Conservation (phyloP, 371 early-diverging fungal species). For the Mortierella sp. region DNA sequence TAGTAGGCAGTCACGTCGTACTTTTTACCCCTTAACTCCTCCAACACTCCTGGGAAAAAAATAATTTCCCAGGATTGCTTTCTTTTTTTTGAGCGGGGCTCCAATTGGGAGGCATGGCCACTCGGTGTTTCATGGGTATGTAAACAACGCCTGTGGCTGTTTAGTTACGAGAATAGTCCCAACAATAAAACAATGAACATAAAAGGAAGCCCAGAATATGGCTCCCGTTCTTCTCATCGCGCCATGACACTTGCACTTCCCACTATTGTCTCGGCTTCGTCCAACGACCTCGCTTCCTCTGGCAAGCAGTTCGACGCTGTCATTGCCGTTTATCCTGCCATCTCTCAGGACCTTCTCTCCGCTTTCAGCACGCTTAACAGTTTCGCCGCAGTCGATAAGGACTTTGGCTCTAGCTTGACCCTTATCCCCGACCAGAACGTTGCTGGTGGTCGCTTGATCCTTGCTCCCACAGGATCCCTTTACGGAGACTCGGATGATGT, state of each 20-base stretch:
- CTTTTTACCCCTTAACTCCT: too few relatives aligned
- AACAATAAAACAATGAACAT: too few relatives aligned
- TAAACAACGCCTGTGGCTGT: neutral
- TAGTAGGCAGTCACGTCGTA: too few relatives aligned
- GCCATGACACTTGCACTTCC: conserved; percentile 49
- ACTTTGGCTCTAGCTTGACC: conserved; percentile 39
- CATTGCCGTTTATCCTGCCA: conserved; percentile 48
- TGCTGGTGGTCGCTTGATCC: conserved; percentile 72
- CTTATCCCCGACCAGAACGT: conserved; percentile 53
- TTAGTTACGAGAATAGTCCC: neutral
- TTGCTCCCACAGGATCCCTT: conserved; percentile 81
- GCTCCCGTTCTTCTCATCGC: conserved; percentile 7
- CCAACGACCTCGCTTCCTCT: conserved; percentile 34
- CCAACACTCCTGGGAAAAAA: too few relatives aligned
- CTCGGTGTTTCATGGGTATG: neutral
- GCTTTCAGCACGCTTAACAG: conserved; percentile 35
- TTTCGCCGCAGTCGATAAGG: conserved; percentile 46
- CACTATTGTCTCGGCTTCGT: conserved; percentile 32
- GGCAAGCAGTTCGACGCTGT: conserved; percentile 42
- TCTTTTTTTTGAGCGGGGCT: too few relatives aligned
- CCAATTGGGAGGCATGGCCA: too few relatives aligned
- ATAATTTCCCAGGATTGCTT: too few relatives aligned
- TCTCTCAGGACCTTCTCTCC: conserved; percentile 34
- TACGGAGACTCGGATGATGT: conserved; percentile 86
- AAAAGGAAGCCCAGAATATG: too few relatives aligned